Percentiles rank a stretch among this genome's conserved stretches.
Evolutionary conservation across 2,329 filamentous ascomycete genomes (phyloP).

Genomic region (Verticillium isaacii): DNA sequence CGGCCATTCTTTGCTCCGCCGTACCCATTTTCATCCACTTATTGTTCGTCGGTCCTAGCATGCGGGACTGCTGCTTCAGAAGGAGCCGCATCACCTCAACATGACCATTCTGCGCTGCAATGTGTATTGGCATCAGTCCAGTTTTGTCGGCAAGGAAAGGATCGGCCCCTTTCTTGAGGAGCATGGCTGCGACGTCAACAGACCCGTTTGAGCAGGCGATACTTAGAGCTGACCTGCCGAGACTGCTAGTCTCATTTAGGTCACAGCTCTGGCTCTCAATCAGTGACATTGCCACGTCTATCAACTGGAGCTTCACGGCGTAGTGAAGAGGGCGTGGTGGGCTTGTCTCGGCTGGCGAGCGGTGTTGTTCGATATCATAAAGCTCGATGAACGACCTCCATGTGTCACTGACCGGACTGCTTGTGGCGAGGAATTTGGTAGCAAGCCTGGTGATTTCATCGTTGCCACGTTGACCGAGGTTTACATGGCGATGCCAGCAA

Average conservation of each 20-base stretch:
- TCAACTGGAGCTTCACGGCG: neutral
- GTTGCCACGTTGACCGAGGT: neutral
- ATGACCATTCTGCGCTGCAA: neutral
- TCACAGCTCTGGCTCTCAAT: neutral
- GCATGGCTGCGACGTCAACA: neutral
- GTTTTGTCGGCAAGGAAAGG: neutral
- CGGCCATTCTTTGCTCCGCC: neutral
- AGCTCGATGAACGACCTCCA: neutral
- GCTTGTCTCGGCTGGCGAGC: neutral
- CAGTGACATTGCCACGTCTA: neutral
- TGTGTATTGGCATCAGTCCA: neutral
- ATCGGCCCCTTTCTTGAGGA: neutral
- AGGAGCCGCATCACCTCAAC: neutral
- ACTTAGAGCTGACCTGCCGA: neutral
- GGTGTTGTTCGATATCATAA: neutral
- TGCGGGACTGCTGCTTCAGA: neutral
- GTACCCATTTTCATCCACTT: neutral
- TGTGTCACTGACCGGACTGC: neutral
- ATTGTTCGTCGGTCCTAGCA: neutral
- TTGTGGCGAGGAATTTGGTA: neutral
- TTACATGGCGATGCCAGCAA: constrained; percentile 2
- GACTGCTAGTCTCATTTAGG: neutral
- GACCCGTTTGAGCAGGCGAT: neutral
- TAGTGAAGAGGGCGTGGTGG: neutral
- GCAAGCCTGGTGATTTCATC: neutral